Percentiles rank a stretch among this genome's conserved stretches.
Conservation (phyloP, 1,284 basidiomycete genomes). For the Apiotrichum akiyoshidainum region DNA sequence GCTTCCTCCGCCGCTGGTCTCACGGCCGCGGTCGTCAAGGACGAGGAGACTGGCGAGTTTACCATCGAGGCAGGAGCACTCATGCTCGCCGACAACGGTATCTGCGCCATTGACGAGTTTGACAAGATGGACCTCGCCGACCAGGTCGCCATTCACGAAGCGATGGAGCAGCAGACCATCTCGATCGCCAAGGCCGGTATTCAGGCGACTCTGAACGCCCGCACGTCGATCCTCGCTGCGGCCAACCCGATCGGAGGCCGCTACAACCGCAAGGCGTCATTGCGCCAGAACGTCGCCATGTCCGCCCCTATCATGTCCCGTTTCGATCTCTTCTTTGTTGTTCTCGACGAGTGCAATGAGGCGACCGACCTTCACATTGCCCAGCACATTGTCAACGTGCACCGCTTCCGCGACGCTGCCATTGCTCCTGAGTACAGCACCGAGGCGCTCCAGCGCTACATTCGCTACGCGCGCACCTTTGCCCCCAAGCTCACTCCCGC, state of each 20-base stretch:
- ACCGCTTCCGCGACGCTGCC: slow-evolving; percentile 90
- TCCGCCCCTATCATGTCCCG: slow-evolving; percentile 98
- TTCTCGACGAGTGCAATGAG: slow-evolving; percentile 96
- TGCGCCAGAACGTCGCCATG: slow-evolving; percentile 97
- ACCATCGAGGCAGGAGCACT: slow-evolving; percentile 98
- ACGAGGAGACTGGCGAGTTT: slow-evolving; percentile 98
- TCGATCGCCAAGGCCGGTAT: slow-evolving; percentile 99
- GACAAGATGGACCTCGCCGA: slow-evolving; percentile 99
- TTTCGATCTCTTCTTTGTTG: slow-evolving; percentile 98
- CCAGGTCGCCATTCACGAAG: slow-evolving; percentile 99
- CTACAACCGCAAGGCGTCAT: slow-evolving; percentile 91
- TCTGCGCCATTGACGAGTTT: slow-evolving; percentile 99
- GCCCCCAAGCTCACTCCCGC: slow-evolving; percentile 94
- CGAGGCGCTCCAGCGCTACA: slow-evolving; percentile 92
- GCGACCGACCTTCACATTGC: slow-evolving; percentile 90
- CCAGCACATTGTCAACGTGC: slow-evolving; percentile 95
- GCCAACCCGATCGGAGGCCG: slow-evolving; percentile 96
- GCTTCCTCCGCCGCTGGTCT: slow-evolving; percentile 98
- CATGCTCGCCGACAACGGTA: slow-evolving; percentile 99
- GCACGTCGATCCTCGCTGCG: slow-evolving; percentile 95
- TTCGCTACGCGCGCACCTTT: slow-evolving; percentile 93
- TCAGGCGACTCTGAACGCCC: slow-evolving; percentile 95
- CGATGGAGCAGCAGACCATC: slow-evolving; percentile 99
- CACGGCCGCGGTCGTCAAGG: slow-evolving; percentile 95
- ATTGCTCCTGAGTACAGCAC: slow-evolving; percentile 96